These are phyloP conservation scores for Astrothelium subdiscretum DNA, from an alignment of 495 filamentous ascomycete species.

Conservation along the genomic window DNA sequence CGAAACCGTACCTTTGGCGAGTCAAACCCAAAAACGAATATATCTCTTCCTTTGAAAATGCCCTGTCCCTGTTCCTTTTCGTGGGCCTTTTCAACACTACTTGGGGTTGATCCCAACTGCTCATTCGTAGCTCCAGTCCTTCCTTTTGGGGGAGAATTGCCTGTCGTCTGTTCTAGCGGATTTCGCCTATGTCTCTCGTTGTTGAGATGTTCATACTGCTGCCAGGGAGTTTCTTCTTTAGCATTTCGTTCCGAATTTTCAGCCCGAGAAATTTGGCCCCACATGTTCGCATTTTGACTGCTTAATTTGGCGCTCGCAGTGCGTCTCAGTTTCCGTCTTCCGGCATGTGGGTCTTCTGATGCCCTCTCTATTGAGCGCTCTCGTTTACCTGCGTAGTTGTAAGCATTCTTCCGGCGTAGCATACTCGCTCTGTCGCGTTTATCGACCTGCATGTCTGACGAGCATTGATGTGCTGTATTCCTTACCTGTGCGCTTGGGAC, in stretches of 20 bases:
- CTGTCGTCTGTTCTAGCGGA: background rate
- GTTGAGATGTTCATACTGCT: slow-evolving; percentile 12
- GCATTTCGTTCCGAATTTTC: slow-evolving; percentile 28
- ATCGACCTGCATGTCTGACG: no score
- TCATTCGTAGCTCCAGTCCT: background rate
- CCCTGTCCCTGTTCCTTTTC: slow-evolving; percentile 17
- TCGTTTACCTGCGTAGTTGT: slow-evolving; percentile 32
- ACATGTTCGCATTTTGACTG: slow-evolving; percentile 69
- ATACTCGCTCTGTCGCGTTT: no score
- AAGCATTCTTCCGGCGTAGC: background rate
- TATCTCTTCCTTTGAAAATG: slow-evolving; percentile 44
- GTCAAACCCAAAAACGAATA: slow-evolving; percentile 58
- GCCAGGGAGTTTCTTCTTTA: slow-evolving; percentile 15
- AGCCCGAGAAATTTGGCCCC: slow-evolving; percentile 71
- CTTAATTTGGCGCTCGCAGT: slow-evolving; percentile 67
- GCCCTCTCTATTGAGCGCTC: slow-evolving; percentile 21
- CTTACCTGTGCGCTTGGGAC: slow-evolving; percentile 6
- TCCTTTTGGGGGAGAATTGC: background rate
- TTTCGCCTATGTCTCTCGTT: slow-evolving; percentile 23
- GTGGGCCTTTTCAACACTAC: slow-evolving; percentile 6
- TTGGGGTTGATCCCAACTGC: no score
- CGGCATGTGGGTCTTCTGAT: slow-evolving; percentile 25
- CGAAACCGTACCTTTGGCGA: slow-evolving; percentile 34
- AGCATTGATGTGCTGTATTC: background rate
- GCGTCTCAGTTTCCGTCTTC: slow-evolving; percentile 64